Evolutionary conservation across 495 filamentous ascomycete species (phyloP).

Genomic region (Physcia stellaris): DNA sequence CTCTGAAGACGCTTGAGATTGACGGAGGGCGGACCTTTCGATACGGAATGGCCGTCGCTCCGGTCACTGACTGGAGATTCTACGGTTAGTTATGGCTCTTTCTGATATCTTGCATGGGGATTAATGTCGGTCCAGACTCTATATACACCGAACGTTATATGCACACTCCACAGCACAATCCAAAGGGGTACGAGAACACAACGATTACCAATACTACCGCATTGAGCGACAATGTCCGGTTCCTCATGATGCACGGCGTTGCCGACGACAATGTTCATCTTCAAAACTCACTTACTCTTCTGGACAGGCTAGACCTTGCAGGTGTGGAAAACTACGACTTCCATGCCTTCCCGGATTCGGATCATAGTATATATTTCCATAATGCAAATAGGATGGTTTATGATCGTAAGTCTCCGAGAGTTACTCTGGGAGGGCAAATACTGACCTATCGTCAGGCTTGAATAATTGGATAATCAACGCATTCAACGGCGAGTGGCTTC

Average conservation of each 20-base stretch:
- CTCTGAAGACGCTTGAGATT: constrained; percentile 86
- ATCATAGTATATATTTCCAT: constrained; percentile 93
- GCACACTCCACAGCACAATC: constrained; percentile 78
- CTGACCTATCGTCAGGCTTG: constrained; percentile 41
- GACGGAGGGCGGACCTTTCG: constrained; percentile 82
- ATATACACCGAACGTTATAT: constrained; percentile 96
- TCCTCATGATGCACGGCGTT: constrained; percentile 87
- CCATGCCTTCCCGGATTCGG: constrained; percentile 90
- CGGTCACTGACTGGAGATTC: constrained; percentile 92
- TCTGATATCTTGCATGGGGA: too few species aligned
- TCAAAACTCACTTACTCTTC: constrained; percentile 74
- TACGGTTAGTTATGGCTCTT: constrained; percentile 42
- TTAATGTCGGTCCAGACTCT: too few species aligned
- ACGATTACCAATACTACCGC: constrained; percentile 58
- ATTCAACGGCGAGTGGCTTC: constrained; percentile 92
- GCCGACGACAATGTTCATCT: constrained; percentile 96
- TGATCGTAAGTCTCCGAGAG: constrained; percentile 54
- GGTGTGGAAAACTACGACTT: constrained; percentile 91
- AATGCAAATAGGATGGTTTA: constrained; percentile 88
- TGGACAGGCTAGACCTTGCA: constrained; percentile 75
- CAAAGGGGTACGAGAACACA: constrained; percentile 58
- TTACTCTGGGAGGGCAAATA: neutral
- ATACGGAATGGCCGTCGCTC: constrained; percentile 96
- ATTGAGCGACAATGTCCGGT: constrained; percentile 61
- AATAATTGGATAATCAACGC: constrained; percentile 91